Conservation (phyloP, 768 basidiomycete species). For the Pulveroboletus sp. region DNA sequence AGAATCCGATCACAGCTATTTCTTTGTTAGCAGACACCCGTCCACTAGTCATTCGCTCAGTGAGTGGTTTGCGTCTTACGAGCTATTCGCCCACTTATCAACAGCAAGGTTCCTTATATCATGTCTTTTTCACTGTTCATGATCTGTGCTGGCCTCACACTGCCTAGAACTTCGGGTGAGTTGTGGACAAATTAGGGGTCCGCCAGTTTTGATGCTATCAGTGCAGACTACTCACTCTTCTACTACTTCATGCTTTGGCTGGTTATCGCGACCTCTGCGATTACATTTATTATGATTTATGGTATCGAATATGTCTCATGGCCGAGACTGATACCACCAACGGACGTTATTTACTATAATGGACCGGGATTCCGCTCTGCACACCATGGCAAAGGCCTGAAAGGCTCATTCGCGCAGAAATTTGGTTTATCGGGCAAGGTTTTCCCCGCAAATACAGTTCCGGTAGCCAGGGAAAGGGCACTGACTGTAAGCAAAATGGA, state of each 20-base stretch:
- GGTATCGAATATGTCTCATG: constrained; percentile 94
- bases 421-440: constrained; percentile 33
- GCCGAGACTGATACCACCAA: constrained; percentile 80
- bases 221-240: constrained; percentile 72
- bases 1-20: constrained; percentile 61
- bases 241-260: constrained; percentile 87
- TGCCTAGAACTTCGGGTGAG: constrained; percentile 85
- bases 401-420: constrained; percentile 31
- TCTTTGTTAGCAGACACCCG: constrained; percentile 74
- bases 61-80: constrained; percentile 36
- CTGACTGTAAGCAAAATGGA: constrained; percentile 41
- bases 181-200: constrained; percentile 8
- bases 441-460: constrained; percentile 36
- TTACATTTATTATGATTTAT: constrained; percentile 72
- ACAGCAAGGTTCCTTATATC: constrained; percentile 72
- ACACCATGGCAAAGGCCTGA: constrained; percentile 71
- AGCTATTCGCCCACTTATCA: constrained; percentile 2
- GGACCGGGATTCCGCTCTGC: constrained; percentile 85
- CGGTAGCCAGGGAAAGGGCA: constrained; percentile 35
- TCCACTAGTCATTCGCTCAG: constrained; percentile 80
- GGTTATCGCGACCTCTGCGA: constrained; percentile 52
- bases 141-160: constrained; percentile 79
- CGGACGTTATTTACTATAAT: constrained; percentile 77
- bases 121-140: constrained; percentile 80
- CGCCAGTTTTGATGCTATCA: not conserved